Conservation (phyloP, 768 basidiomycete species). For the Lactifluus subvellereus region DNA sequence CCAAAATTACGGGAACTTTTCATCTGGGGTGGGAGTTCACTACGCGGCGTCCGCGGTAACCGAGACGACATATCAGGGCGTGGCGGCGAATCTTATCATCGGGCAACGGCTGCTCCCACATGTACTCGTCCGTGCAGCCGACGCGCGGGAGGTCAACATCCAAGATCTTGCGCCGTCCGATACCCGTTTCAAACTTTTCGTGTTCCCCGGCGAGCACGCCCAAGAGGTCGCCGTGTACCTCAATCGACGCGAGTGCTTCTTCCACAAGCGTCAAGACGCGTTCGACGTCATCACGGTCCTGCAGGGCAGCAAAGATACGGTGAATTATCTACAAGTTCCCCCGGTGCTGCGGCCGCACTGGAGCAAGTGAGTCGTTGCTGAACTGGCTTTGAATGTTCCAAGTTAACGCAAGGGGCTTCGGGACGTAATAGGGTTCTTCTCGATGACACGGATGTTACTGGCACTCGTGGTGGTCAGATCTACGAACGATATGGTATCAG, state of each 20-base stretch:
- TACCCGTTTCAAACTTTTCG: constrained; percentile 43
- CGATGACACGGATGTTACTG: constrained; percentile 48
- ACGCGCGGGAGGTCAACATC: constrained; percentile 42
- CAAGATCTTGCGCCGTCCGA: constrained; percentile 47
- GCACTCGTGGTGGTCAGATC: constrained; percentile 45
- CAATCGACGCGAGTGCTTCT: constrained; percentile 27
- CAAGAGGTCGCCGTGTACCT: constrained; percentile 30
- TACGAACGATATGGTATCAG: constrained; percentile 53
- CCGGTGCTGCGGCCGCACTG: constrained; percentile 35
- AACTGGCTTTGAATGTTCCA: too few relatives aligned
- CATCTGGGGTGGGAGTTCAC: constrained; percentile 46
- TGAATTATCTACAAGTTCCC: constrained; percentile 33
- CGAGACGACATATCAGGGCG: constrained; percentile 32
- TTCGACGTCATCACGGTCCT: constrained; percentile 31
- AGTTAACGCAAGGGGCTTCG: too few relatives aligned
- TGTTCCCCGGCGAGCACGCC: constrained; percentile 36
- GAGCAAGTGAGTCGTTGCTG: constrained; percentile 35
- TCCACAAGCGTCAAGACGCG: constrained; percentile 26
- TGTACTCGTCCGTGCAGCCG: constrained; percentile 42
- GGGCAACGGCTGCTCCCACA: constrained; percentile 50
- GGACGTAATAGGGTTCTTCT: constrained; percentile 44
- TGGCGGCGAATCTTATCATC: constrained; percentile 38
- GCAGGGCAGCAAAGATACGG: constrained; percentile 32
- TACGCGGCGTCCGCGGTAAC: constrained; percentile 40
- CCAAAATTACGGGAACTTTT: constrained; percentile 42